Conservation (phyloP, 352 stramenopile species). For the Globisporangium carolinianum region DNA sequence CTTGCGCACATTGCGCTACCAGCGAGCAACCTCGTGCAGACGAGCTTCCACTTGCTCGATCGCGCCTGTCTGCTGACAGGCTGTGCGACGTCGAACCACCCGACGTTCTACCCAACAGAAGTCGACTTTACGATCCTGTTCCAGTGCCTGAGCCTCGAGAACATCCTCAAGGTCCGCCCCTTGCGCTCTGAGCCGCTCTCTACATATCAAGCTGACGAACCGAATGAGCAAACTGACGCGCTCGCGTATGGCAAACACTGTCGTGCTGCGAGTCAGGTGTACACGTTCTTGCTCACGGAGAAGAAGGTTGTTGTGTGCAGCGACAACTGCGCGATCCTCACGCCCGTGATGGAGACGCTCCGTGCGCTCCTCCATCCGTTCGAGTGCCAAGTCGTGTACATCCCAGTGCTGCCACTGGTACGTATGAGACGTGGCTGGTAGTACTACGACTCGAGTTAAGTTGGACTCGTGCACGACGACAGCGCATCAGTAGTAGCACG, state of each 20-base stretch:
- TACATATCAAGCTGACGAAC: background rate
- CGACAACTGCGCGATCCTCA: constrained; percentile 49
- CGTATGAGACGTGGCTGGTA: no score
- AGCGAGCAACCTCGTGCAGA: constrained; percentile 19
- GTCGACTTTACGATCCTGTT: constrained; percentile 69
- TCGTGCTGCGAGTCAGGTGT: constrained; percentile 18
- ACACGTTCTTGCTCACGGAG: constrained; percentile 53
- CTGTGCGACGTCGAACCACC: constrained; percentile 12
- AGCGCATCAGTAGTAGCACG: no score
- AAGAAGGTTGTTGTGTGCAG: constrained; percentile 65
- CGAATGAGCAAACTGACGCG: background rate
- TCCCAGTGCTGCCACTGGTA: constrained; percentile 62
- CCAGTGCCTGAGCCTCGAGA: constrained; percentile 54
- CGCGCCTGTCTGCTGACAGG: constrained; percentile 26
- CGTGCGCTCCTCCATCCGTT: constrained; percentile 56
- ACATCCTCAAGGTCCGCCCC: constrained; percentile 48
- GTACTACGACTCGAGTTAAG: no score
- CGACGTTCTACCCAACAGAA: constrained; percentile 40
- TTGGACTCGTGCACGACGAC: no score
- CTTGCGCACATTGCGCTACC: constrained; percentile 43
- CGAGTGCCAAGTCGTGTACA: constrained; percentile 70
- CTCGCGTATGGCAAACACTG: background rate
- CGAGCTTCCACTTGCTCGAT: constrained; percentile 31
- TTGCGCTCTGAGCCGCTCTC: background rate
- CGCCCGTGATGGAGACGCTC: constrained; percentile 55